phyloP scores from a whole-genome alignment of 495 filamentous ascomycete genomes.

The Penicillium parvum region DNA sequence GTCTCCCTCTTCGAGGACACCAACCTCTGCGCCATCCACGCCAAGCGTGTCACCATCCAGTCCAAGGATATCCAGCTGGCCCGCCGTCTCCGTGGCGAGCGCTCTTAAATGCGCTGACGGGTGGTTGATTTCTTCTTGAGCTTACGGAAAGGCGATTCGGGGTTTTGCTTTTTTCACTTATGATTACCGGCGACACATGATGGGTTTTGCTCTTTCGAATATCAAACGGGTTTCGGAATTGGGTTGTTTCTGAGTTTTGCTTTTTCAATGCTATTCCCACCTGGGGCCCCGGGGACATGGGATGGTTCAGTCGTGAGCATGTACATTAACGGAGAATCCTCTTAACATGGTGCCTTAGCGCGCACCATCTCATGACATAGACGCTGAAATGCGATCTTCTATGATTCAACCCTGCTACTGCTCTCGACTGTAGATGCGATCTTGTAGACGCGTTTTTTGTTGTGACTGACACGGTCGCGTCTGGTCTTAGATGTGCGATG shows the following conservation, averaged over 20 bases:
- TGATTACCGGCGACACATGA: slow-evolving; percentile 48
- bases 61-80: slow-evolving; percentile 97
- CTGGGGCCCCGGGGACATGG: slow-evolving; percentile 10
- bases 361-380: slow-evolving; percentile 40
- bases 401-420: slow-evolving; percentile 18
- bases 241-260: slow-evolving; percentile 36
- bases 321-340: slow-evolving; percentile 38
- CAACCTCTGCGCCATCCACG: slow-evolving; percentile 99
- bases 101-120: slow-evolving; percentile 52
- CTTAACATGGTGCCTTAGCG: slow-evolving; percentile 31
- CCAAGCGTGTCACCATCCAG: slow-evolving; percentile 98
- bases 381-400: slow-evolving; percentile 34
- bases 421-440: not conserved
- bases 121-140: slow-evolving; percentile 33
- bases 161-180: slow-evolving; percentile 42
- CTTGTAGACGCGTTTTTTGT: not conserved
- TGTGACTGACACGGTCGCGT: not conserved
- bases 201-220: slow-evolving; percentile 44
- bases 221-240: slow-evolving; percentile 43
- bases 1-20: slow-evolving; percentile 99
- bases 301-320: slow-evolving; percentile 43
- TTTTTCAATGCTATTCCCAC: slow-evolving; percentile 33
- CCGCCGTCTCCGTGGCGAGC: slow-evolving; percentile 94
- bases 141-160: slow-evolving; percentile 48
- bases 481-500: not conserved